These are phyloP conservation scores for Piper longum DNA, from an alignment of 164 flowering plant genomes.

Conservation along the genomic window DNA sequence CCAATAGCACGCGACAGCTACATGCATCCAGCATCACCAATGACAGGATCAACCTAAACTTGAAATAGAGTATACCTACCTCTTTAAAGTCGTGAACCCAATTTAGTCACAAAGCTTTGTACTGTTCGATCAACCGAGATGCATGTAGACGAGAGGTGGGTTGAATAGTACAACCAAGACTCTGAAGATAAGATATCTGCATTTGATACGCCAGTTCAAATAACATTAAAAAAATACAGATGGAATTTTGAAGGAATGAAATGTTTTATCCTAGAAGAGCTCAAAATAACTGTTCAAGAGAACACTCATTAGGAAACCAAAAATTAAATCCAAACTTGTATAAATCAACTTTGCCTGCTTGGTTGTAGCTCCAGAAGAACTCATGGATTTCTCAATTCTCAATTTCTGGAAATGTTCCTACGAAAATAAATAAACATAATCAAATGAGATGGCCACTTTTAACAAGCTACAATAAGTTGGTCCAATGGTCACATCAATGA, in stretches of 20 bases:
- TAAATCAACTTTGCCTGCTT: conserved; percentile 50
- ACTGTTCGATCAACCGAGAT: conserved; percentile 81
- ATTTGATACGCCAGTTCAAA: background rate
- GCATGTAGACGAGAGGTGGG: conserved; percentile 96
- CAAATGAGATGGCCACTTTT: background rate
- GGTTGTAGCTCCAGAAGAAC: conserved; percentile 66
- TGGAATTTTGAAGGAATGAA: background rate
- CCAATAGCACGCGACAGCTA: no score
- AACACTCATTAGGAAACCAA: background rate
- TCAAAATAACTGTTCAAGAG: background rate
- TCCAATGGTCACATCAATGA: background rate
- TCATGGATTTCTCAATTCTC: conserved; percentile 80
- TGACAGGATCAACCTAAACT: no score
- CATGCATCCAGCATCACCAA: no score
- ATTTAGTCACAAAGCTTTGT: conserved; percentile 50
- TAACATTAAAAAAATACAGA: background rate
- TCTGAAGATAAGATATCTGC: conserved; percentile 65
- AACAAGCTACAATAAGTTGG: background rate
- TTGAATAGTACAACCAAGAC: conserved; percentile 61
- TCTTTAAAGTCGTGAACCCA: background rate
- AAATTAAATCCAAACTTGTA: background rate
- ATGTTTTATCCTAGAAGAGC: background rate
- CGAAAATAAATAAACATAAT: background rate
- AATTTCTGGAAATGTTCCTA: conserved; percentile 87
- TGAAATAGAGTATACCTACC: no score